Evolutionary conservation across 768 basidiomycete genomes (phyloP).

Genomic region (Auricularia sp.): DNA sequence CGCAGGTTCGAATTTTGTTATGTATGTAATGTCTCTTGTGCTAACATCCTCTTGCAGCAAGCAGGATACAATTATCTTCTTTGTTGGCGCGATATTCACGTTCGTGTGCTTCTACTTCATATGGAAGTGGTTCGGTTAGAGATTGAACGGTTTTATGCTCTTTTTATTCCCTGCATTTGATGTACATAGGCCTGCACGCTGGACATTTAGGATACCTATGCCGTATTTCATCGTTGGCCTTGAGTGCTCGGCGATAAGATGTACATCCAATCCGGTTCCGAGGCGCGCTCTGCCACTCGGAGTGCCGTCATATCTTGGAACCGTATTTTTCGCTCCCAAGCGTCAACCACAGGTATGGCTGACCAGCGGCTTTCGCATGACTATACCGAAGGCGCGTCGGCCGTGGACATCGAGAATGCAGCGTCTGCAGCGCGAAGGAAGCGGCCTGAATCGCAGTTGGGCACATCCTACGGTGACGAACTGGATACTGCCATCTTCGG

Average conservation of each 20-base stretch:
- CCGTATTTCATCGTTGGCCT: too few species aligned
- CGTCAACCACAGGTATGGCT: not conserved
- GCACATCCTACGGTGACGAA: slow-evolving; percentile 45
- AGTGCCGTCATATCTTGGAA: not conserved
- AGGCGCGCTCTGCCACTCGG: too few species aligned
- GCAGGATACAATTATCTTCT: slow-evolving; percentile 92
- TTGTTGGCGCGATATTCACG: slow-evolving; percentile 74
- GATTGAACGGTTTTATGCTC: too few species aligned
- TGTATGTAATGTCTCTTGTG: not conserved
- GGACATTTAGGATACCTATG: too few species aligned
- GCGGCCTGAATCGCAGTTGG: slow-evolving; percentile 62
- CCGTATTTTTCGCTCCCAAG: not conserved
- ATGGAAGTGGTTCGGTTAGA: slow-evolving; percentile 72
- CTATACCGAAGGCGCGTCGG: slow-evolving; percentile 81
- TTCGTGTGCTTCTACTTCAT: slow-evolving; percentile 92
- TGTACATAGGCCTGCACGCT: too few species aligned
- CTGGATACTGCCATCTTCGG: slow-evolving; percentile 58
- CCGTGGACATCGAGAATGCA: slow-evolving; percentile 58
- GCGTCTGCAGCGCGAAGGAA: slow-evolving; percentile 35
- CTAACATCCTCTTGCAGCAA: slow-evolving; percentile 40
- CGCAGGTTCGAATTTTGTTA: slow-evolving; percentile 53
- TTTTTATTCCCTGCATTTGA: too few species aligned
- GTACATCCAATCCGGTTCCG: too few species aligned
- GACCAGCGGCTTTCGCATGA: slow-evolving; percentile 25
- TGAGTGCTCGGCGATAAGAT: too few species aligned